Evolutionary conservation across 139 green algal species (phyloP), one percentile per base, ranked within the genome.

Genomic region (Marvania coccoides): DNA sequence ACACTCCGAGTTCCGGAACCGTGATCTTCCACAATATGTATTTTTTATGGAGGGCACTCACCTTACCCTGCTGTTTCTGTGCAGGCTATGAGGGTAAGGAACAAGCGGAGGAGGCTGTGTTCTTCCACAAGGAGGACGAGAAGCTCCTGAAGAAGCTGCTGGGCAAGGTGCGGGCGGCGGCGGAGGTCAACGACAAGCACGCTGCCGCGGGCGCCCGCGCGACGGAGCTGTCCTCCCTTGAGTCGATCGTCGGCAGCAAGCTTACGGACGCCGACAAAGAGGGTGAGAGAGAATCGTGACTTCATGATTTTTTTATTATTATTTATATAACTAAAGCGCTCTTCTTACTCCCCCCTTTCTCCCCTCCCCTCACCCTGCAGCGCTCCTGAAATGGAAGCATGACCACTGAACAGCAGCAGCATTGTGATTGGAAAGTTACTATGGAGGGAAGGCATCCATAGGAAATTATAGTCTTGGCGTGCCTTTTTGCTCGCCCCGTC

Each of bases 61-160:
- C n/a, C n/a, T n/a, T n/a, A n/a, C n/a, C n/a, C n/a, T n/a, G n/a
- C n/a, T n/a, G n/a, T n/a, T n/a, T n/a, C n/a, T n/a, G n/a, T 26
- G 58, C 58, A 78, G 71, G 65, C 4, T 78, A 74, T 29, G 64
- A 70, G 19, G 71, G 73, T 28, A 63, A 47, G 14, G 71, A 78
- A 46, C 39, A 31, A 8, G 71, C 58, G 4, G 65, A 74, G 47
- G 71, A 78, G 65, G 65, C 34, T 4, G 26, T 66, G 14, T 66
- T 66, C 5, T 35, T 40, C 26, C 47, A 23, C 58, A 34, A 80
- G 64, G 75, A 80, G 46, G 75, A 81, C 5, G 75, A 81, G 51
- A 39, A 51, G 31, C n/a, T 72, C 5, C 73, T 81, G 58, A 67
- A 68, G 29, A 64, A 71, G 58, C 65, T 81, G 65, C 71, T 81